phyloP scores from a whole-genome alignment of 345 rosid species.

The Ricinus communis region DNA sequence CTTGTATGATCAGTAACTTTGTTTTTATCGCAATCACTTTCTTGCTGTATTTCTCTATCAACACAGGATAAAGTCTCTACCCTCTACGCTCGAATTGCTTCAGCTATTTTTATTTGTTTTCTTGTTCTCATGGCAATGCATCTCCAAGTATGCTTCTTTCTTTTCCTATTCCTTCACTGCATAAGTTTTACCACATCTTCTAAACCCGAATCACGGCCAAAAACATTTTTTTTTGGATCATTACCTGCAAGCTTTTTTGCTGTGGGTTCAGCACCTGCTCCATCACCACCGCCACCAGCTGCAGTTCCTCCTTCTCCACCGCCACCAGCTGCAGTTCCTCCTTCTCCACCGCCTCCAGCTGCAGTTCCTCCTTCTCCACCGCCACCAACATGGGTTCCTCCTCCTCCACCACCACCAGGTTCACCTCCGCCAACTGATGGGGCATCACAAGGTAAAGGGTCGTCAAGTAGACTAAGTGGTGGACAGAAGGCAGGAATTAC shows the following conservation, averaged over 20 bases:
- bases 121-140: background rate
- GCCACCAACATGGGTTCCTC: background rate
- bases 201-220: background rate
- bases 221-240: background rate
- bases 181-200: background rate
- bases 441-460: background rate
- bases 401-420: background rate
- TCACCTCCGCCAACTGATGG: background rate
- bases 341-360: background rate
- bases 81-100: background rate
- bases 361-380: background rate
- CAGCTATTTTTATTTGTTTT: background rate
- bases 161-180: background rate
- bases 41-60: background rate
- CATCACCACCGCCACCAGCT: background rate
- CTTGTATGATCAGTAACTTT: background rate
- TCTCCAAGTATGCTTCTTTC: background rate
- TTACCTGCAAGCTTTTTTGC: no score
- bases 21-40: background rate
- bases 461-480: constrained; percentile 6
- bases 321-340: background rate
- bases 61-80: background rate
- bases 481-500: constrained; percentile 18
- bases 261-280: background rate
- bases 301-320: background rate